Evolutionary conservation across 371 early-diverging fungal species (phyloP).

Genomic region (Batrachochytrium dendrobatidis): DNA sequence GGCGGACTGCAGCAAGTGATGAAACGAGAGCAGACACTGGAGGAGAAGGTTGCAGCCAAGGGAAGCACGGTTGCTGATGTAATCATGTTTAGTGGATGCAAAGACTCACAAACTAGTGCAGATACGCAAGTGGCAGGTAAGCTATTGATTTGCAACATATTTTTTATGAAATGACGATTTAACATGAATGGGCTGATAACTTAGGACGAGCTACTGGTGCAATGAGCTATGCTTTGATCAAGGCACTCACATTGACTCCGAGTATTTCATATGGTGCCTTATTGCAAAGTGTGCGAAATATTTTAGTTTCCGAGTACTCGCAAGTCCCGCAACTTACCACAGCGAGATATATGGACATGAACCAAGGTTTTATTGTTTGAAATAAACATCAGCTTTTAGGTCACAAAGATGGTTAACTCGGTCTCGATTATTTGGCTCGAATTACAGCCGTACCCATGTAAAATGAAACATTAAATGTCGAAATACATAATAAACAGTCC

Average conservation of each 20-base stretch:
- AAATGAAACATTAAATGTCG: no score
- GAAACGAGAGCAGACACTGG: constrained; percentile 5
- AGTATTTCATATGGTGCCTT: constrained; percentile 62
- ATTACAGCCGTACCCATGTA: no score
- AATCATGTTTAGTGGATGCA: constrained; percentile 68
- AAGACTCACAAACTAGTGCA: constrained; percentile 84
- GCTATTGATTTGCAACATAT: background rate
- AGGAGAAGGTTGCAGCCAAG: constrained; percentile 10
- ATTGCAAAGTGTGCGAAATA: constrained; percentile 58
- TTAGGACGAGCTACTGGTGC: constrained; percentile 58
- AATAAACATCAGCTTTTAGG: no score
- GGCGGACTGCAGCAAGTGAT: constrained; percentile 3
- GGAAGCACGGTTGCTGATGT: constrained; percentile 18
- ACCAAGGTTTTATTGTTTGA: constrained; percentile 22
- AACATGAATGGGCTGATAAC: constrained; percentile 46
- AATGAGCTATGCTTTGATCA: constrained; percentile 75
- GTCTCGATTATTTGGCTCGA: no score
- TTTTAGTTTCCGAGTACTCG: constrained; percentile 57
- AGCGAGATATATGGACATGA: constrained; percentile 38
- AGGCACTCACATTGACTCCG: constrained; percentile 52
- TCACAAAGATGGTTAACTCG: no score
- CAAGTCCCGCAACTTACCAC: constrained; percentile 79
- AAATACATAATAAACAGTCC: no score
- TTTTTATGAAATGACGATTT: constrained; percentile 42
- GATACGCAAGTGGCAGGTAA: constrained; percentile 56